Evolutionary conservation across 108 stramenopile species (phyloP).

Genomic region (Cafeteria roenbergensis): DNA sequence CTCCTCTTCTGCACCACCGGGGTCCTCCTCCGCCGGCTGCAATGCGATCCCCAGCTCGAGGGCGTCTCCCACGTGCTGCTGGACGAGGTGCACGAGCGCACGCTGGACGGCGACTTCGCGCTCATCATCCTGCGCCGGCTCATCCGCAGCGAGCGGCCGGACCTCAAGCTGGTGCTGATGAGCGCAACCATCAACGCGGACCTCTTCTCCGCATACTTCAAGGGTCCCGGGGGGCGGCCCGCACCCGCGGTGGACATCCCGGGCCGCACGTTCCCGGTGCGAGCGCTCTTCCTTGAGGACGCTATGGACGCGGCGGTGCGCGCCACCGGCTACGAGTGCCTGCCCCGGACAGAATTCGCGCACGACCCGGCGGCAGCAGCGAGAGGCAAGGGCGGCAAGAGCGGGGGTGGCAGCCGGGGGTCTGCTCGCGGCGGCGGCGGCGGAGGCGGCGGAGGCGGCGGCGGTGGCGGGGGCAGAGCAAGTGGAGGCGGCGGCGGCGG

Average conservation of each 20-base stretch:
- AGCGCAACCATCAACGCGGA: conserved; percentile 83
- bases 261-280: conserved; percentile 78
- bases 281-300: conserved; percentile 70
- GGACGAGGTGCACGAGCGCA: conserved; percentile 90
- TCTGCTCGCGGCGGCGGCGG: neutral
- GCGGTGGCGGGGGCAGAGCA: conserved; percentile 20
- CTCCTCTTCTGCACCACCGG: conserved; percentile 91
- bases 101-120: conserved; percentile 76
- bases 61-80: conserved; percentile 75
- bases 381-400: conserved; percentile 9
- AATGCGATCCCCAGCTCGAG: conserved; percentile 56
- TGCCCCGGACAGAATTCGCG: neutral
- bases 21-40: conserved; percentile 81
- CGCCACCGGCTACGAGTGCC: conserved; percentile 51
- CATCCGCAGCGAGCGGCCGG: conserved; percentile 36
- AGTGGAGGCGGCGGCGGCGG: neutral
- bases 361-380: conserved; percentile 13
- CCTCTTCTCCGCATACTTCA: conserved; percentile 37
- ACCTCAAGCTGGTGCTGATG: conserved; percentile 64
- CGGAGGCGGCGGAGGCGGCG: neutral
- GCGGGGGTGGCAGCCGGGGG: neutral
- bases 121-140: conserved; percentile 61
- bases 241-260: conserved; percentile 67
- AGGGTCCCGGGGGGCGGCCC: conserved; percentile 29
- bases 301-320: conserved; percentile 26